These are phyloP conservation scores for Jamesozyma jinghongensis DNA, from an alignment of 805 yeast species.

Conservation along the genomic window DNA sequence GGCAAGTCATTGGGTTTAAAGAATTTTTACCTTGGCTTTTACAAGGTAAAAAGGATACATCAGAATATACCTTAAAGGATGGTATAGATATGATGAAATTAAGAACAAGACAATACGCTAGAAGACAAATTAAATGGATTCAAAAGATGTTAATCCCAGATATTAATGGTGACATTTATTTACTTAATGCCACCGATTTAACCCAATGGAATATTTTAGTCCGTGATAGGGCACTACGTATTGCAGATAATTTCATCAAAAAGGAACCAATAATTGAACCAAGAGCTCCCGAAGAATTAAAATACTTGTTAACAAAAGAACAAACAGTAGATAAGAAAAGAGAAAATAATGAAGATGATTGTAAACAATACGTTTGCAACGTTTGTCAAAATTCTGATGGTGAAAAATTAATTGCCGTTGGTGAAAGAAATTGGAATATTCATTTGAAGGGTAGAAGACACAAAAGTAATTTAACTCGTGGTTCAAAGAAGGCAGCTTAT, in stretches of 20 bases:
- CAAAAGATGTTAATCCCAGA: slow-evolving; percentile 58
- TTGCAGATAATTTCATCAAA: slow-evolving; percentile 37
- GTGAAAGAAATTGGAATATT: slow-evolving; percentile 57
- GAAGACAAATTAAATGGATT: slow-evolving; percentile 86
- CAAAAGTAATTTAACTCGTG: slow-evolving; percentile 39
- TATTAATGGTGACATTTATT: slow-evolving; percentile 49
- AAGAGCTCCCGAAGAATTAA: slow-evolving; percentile 35
- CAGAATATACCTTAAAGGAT: slow-evolving; percentile 24
- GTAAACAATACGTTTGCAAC: slow-evolving; percentile 66
- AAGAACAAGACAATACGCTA: slow-evolving; percentile 79
- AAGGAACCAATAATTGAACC: slow-evolving; percentile 9
- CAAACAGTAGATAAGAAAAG: slow-evolving; percentile 4
- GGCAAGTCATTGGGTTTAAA: slow-evolving; percentile 93
- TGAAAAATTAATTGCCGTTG: slow-evolving; percentile 55
- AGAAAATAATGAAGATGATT: slow-evolving; percentile 22
- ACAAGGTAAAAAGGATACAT: slow-evolving; percentile 10
- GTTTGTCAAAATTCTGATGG: slow-evolving; percentile 51
- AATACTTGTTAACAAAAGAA: slow-evolving; percentile 18
- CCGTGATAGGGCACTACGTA: slow-evolving; percentile 41
- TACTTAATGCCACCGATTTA: slow-evolving; percentile 73
- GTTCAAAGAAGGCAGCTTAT: slow-evolving; percentile 44
- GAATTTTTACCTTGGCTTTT: slow-evolving; percentile 70
- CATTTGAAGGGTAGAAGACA: slow-evolving; percentile 69
- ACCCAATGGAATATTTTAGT: slow-evolving; percentile 52
- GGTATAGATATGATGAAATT: slow-evolving; percentile 73